A percentile compares a stretch with the other conserved stretches of the same genome.
phyloP scores from a whole-genome alignment of 148 eudicot species.

The Vaccinium darrowii region DNA sequence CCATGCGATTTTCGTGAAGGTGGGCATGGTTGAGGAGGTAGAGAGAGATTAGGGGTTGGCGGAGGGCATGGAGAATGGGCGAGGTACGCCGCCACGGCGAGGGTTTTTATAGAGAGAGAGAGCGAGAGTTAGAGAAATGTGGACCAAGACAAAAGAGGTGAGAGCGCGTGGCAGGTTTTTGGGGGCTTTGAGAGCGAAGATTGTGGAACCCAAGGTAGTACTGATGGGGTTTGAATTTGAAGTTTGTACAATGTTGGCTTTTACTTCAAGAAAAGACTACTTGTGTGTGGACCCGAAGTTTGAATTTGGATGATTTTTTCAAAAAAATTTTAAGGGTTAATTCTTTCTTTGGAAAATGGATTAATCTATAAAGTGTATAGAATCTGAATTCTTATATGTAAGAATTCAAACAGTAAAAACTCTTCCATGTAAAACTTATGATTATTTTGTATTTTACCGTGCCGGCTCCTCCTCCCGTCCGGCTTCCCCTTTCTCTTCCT shows the following conservation, averaged over 20 bases:
- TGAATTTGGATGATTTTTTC: no score
- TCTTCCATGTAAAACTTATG: no score
- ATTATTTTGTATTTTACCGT: no score
- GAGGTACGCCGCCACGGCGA: slow-evolving; percentile 2
- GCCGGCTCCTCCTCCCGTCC: no score
- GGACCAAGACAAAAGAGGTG: neutral
- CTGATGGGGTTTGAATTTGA: neutral
- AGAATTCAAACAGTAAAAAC: no score
- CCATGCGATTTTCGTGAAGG: slow-evolving; percentile 29
- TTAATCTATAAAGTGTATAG: no score
- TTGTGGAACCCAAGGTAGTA: neutral
- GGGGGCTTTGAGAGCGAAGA: neutral
- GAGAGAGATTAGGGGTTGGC: neutral
- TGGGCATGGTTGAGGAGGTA: slow-evolving; percentile 28
- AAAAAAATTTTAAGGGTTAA: no score
- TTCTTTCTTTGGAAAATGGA: no score
- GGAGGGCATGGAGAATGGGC: no score
- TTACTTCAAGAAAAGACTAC: neutral
- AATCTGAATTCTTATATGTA: no score
- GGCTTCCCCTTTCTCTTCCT: no score
- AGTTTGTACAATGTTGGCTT: neutral
- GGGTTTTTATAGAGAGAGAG: neutral
- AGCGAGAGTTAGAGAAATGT: neutral
- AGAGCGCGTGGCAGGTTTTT: neutral
- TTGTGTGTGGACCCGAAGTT: neutral